phyloP scores from a whole-genome alignment of 495 filamentous ascomycete genomes.

The Xylaria nigripes region DNA sequence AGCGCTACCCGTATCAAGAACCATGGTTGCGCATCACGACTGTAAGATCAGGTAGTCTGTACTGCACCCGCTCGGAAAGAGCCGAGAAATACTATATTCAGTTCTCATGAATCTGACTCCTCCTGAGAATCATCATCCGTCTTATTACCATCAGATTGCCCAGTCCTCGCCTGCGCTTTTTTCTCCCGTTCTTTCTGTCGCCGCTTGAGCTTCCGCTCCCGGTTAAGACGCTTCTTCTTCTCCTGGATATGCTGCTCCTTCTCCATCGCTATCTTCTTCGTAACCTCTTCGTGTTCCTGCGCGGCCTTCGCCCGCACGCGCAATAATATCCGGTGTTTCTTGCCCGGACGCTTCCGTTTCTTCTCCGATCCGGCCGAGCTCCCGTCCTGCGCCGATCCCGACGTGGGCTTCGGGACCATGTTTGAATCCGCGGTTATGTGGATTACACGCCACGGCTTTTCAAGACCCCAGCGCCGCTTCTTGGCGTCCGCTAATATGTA shows the following conservation, averaged over 20 bases:
- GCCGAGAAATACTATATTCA: no score
- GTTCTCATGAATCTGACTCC: neutral
- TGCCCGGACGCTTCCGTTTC: constrained; percentile 41
- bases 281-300: constrained; percentile 25
- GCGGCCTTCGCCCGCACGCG: constrained; percentile 29
- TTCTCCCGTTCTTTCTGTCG: constrained; percentile 43
- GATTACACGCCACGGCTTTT: constrained; percentile 49
- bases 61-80: no score
- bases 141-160: neutral
- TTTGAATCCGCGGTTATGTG: constrained; percentile 20
- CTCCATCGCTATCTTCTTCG: constrained; percentile 22
- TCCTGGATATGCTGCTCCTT: constrained; percentile 45
- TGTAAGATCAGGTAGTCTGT: no score
- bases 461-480: constrained; percentile 43
- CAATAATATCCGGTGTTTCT: constrained; percentile 44
- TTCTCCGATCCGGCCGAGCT: constrained; percentile 17
- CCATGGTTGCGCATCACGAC: no score
- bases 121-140: neutral
- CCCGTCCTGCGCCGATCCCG: neutral
- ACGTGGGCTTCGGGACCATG: neutral
- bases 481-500: constrained; percentile 33
- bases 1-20: no score
- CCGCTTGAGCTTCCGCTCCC: constrained; percentile 45
- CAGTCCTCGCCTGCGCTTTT: constrained; percentile 17
- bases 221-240: constrained; percentile 46